These are phyloP conservation scores for Neurospora sp. DNA, from an alignment of 495 filamentous ascomycete genomes.

Conservation along the genomic window DNA sequence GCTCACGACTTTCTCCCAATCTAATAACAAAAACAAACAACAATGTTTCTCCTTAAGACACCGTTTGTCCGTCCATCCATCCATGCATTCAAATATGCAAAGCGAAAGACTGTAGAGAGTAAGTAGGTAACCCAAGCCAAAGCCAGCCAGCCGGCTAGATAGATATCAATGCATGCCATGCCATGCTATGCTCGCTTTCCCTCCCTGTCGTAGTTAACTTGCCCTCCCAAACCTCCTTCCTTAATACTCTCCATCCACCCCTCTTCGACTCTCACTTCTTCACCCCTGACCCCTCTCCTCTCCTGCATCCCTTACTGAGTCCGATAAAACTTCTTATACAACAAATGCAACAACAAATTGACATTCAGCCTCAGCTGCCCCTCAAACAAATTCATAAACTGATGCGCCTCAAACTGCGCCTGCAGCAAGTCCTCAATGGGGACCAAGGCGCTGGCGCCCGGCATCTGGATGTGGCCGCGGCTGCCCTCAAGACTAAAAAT, in stretches of 20 bases:
- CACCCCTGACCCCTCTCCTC: not conserved
- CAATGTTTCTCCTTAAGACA: not conserved
- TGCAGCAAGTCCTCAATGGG: slow-evolving; percentile 90
- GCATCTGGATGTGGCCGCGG: slow-evolving; percentile 88
- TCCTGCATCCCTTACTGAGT: slow-evolving; percentile 44
- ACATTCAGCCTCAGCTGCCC: slow-evolving; percentile 83
- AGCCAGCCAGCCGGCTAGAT: not conserved
- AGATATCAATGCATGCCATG: not conserved
- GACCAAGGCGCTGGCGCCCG: slow-evolving; percentile 82
- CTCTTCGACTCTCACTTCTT: not conserved
- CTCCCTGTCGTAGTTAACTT: not conserved
- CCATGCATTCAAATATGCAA: not conserved
- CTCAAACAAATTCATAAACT: slow-evolving; percentile 91
- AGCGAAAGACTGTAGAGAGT: not conserved
- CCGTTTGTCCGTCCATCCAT: not conserved
- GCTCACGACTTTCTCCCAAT: not conserved
- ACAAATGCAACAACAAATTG: slow-evolving; percentile 85
- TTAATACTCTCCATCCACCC: not conserved
- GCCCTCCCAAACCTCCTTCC: not conserved
- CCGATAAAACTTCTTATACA: slow-evolving; percentile 97
- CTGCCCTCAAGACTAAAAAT: slow-evolving; percentile 89
- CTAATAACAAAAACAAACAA: not conserved
- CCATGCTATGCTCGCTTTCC: not conserved
- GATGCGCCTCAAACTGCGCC: slow-evolving; percentile 91
- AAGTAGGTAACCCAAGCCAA: not conserved